Base-by-base conservation (phyloP, 2,329 filamentous ascomycete species). In the Fusarium graminum region DNA sequence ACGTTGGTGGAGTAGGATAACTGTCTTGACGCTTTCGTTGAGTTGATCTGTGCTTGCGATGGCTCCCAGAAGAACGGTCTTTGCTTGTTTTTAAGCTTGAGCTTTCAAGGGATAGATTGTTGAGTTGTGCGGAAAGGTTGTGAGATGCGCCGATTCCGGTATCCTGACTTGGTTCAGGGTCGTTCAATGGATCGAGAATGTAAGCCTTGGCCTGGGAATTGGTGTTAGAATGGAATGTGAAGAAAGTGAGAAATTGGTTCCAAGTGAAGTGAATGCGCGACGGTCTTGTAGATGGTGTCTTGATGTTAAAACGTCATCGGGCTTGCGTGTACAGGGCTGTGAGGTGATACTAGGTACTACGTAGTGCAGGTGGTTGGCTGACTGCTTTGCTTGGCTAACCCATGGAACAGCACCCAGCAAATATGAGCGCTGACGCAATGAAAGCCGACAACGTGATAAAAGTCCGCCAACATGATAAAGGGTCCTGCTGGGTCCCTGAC, bases 161-260 rank as follows among this genome's bases (percentile, higher is more conserved):
- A 74, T 91, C 87, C 63, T 90, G 85, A 61, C 82, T 86, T 14
- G 90, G 90, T 63, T 91, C 88, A 11, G 88, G 88, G 22, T 84
- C 89, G 70, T 82, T 88, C 63, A 93, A 80, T 66, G 90, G 91
- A 70, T 91, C 88, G 67, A 92, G 85, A 42, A 93, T 81, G 73
- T 90, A 88, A 72, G 86, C 84, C 52, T 83, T 81, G 41, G 89
- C 88, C 90, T 92, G 73, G 43, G 44, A 42, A 52, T 29, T 19
- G 46, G 41, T 34, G 57, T 62, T 40, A 52, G 52, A 44, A 52
- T 40, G 7, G 17, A 14, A n/a, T 43, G 12, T 6, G 55, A 50
- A 16, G 14, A 38, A 51, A 12, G 25, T 34, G 17, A 25, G 16
- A 26, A 36, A 25, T 34, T 46, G 42, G 42, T 56, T 28, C 13